Conservation (phyloP, 495 filamentous ascomycete genomes). For the Lasiosphaeria hispida region DNA sequence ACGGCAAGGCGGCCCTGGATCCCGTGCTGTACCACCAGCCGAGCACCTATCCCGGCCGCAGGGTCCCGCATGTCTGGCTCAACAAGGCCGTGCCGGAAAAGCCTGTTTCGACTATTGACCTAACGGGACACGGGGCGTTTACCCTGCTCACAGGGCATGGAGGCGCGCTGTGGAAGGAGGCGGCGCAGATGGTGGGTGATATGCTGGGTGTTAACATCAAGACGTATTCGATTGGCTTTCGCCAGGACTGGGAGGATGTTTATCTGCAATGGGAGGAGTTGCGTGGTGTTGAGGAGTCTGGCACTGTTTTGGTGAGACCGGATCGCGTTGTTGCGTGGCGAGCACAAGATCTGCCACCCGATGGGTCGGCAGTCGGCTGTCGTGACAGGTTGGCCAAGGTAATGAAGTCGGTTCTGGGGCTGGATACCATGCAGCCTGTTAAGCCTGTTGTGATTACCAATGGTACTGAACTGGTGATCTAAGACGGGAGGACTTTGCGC, state of each 20-base stretch:
- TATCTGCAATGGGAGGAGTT: slow-evolving; percentile 25
- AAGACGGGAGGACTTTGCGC: background rate
- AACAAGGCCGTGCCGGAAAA: slow-evolving; percentile 20
- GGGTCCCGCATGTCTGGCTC: slow-evolving; percentile 35
- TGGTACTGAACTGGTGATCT: background rate
- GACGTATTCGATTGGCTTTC: slow-evolving; percentile 31
- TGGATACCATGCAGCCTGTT: background rate
- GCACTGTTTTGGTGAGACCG: slow-evolving; percentile 34
- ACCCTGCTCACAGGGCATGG: slow-evolving; percentile 31
- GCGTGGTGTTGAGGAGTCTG: slow-evolving; percentile 30
- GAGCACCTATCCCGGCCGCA: slow-evolving; percentile 28
- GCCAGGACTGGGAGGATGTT: slow-evolving; percentile 29
- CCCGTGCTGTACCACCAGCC: slow-evolving; percentile 16
- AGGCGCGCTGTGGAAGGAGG: slow-evolving; percentile 27
- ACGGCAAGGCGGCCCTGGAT: slow-evolving; percentile 2
- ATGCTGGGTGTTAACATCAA: slow-evolving; percentile 17
- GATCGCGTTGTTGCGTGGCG: slow-evolving; percentile 40
- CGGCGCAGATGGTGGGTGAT: slow-evolving; percentile 16
- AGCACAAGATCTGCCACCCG: background rate
- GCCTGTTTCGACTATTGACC: slow-evolving; percentile 29
- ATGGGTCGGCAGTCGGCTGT: background rate
- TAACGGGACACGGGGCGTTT: slow-evolving; percentile 30
- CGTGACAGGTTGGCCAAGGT: slow-evolving; percentile 16
- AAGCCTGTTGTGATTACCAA: background rate
- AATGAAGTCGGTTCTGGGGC: slow-evolving; percentile 11